A percentile compares a stretch with the other conserved stretches of the same genome.
Conservation (phyloP, 2,329 filamentous ascomycete genomes). For the Diaporthe aspalathi region DNA sequence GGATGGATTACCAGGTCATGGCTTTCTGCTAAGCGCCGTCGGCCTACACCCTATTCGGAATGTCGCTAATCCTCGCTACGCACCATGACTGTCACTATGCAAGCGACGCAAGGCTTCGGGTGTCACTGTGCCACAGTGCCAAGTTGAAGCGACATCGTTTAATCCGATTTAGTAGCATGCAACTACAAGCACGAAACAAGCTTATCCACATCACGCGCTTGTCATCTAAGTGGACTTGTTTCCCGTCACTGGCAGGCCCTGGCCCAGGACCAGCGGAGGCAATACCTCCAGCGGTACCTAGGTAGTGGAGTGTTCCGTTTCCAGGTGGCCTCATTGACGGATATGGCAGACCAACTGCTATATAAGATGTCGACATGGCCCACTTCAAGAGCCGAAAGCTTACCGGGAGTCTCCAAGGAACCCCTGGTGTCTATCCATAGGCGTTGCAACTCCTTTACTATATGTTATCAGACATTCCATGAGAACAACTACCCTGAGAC, state of each 20-base stretch:
- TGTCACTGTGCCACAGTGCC: constrained; percentile 14
- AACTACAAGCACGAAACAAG: constrained; percentile 20
- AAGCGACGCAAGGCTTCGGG: constrained; percentile 22
- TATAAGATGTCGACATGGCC: constrained; percentile 21
- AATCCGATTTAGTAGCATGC: constrained; percentile 19
- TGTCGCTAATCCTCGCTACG: constrained; percentile 1
- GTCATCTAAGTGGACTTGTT: constrained; percentile 4
- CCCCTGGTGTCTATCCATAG: constrained; percentile 2
- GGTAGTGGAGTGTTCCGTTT: constrained; percentile 10
- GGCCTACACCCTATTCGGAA: not conserved
- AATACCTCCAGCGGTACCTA: not conserved
- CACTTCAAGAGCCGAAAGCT: constrained; percentile 3
- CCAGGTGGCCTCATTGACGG: constrained; percentile 8
- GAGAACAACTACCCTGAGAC: not conserved
- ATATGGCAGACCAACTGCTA: constrained; percentile 17
- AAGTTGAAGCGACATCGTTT: constrained; percentile 9
- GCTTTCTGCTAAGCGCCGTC: constrained; percentile 6
- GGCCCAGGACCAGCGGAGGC: not conserved
- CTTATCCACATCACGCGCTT: constrained; percentile 17
- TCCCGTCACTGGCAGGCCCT: constrained; percentile 19
- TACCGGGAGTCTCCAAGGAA: constrained; percentile 1
- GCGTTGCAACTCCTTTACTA: not conserved
- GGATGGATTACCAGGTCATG: not conserved
- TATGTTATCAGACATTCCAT: not conserved
- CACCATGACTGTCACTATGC: not conserved